Evolutionary conservation across 352 stramenopile genomes (phyloP).

Genomic region (Phytophthora constricta): DNA sequence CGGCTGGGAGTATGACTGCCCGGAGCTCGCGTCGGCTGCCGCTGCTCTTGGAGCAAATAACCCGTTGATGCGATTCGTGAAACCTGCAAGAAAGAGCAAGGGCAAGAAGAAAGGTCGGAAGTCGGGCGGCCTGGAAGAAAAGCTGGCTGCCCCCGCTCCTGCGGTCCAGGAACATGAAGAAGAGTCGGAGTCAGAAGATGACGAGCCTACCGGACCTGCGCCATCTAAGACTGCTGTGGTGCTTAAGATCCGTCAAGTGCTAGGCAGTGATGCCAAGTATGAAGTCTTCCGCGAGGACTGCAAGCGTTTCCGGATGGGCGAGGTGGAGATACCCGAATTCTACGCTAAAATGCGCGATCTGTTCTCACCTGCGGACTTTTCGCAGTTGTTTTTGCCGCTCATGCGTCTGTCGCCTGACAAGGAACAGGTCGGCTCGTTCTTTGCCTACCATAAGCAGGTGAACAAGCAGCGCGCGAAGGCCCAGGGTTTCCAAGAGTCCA

Average conservation of each 20-base stretch:
- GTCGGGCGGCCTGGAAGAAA: conserved; percentile 57
- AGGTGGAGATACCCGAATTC: conserved; percentile 70
- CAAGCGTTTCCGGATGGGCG: conserved; percentile 66
- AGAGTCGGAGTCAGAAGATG: conserved; percentile 51
- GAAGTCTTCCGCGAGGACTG: conserved; percentile 84
- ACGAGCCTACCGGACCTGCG: conserved; percentile 32
- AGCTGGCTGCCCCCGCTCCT: conserved; percentile 31
- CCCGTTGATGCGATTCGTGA: conserved; percentile 79
- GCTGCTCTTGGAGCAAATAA: conserved; percentile 84
- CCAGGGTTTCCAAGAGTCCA: conserved; percentile 51
- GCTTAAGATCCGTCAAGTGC: conserved; percentile 76
- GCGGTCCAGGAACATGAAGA: conserved; percentile 27
- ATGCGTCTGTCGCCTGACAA: conserved; percentile 78
- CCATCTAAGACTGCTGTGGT: conserved; percentile 79
- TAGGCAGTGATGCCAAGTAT: conserved; percentile 85
- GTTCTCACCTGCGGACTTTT: conserved; percentile 71
- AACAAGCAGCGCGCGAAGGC: conserved; percentile 44
- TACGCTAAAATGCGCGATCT: conserved; percentile 73
- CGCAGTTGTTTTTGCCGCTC: conserved; percentile 77
- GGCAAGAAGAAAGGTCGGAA: conserved; percentile 46
- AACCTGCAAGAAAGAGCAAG: conserved; percentile 80
- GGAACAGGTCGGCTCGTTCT: conserved; percentile 68
- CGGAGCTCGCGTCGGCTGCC: conserved; percentile 63
- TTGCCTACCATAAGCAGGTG: conserved; percentile 63
- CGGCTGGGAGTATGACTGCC: conserved; percentile 70